phyloP scores from a whole-genome alignment of 2,329 filamentous ascomycete species.

The Pseudogymnoascus sp. region DNA sequence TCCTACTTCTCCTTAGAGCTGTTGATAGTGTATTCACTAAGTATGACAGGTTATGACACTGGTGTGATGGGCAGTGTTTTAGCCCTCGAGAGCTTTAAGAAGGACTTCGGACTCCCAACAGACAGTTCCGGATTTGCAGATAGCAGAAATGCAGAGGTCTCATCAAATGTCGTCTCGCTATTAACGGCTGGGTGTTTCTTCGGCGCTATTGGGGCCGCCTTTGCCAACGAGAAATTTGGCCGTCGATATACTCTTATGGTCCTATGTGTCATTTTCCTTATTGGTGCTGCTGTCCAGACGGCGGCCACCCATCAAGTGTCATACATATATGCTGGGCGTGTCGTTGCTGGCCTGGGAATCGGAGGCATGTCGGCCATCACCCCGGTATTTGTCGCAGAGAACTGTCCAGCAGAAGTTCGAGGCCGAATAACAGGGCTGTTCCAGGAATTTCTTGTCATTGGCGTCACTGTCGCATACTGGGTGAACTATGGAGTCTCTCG shows the following conservation, averaged over 20 bases:
- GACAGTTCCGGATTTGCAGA: constrained; percentile 14
- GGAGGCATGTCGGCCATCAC: constrained; percentile 38
- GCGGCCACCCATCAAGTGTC: constrained; percentile 37
- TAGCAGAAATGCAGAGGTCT: constrained; percentile 8
- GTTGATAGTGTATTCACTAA: background rate
- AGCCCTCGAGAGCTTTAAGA: constrained; percentile 19
- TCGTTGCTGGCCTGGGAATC: constrained; percentile 40
- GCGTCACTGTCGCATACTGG: constrained; percentile 34
- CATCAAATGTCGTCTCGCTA: constrained; percentile 37
- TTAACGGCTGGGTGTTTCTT: constrained; percentile 46
- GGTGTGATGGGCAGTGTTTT: constrained; percentile 20
- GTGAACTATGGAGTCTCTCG: constrained; percentile 39
- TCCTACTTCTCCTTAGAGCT: background rate
- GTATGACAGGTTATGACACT: constrained; percentile 16
- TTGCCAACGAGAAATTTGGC: constrained; percentile 38
- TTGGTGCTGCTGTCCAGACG: constrained; percentile 37
- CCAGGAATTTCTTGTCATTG: constrained; percentile 32
- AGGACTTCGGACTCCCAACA: constrained; percentile 20
- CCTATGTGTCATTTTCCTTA: constrained; percentile 35
- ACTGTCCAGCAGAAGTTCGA: constrained; percentile 35
- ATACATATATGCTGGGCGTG: constrained; percentile 34
- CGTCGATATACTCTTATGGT: constrained; percentile 37
- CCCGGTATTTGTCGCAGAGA: constrained; percentile 33
- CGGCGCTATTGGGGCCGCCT: constrained; percentile 42
- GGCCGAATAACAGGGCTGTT: constrained; percentile 33